Base-by-base conservation (phyloP, 805 yeast genomes). In the Yarrowia sp. region DNA sequence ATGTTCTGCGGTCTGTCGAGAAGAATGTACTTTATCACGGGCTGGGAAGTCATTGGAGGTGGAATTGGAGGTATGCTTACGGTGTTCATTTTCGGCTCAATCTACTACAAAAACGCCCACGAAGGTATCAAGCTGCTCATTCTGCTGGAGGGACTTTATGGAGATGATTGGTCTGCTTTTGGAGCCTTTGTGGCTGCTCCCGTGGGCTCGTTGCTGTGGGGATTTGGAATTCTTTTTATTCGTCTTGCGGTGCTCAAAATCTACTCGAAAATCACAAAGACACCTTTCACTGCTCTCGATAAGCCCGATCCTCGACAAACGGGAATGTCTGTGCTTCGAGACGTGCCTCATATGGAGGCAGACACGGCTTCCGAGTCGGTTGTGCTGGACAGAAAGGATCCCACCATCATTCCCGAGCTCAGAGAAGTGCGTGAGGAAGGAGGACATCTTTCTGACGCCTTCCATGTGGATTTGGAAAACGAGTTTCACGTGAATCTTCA, bases 141-240 rank as follows among this genome's bases (percentile, higher is more conserved):
- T 66, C 80, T 92, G 63, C 70, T 72, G 52, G 65, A 74, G 32
- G 97, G 98, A 48, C 77, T 92, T 30, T 92, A 92, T 71, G 78
- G 83, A 6, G 83, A 81, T 61, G 97, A 92, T 73, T 92, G 97
- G 97, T 90, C 96, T 70, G 86, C 96, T 0, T 92, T 92, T 77
- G 98, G 96, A 22, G 97, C 97, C 1, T 92, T 92, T 76, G 93
- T 89, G 3, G 89, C 87, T 67, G 95, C 97, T 1, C 97, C 97
- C 6, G 80, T 87, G 43, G 96, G 93, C 24, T 91, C 93, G 10
- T 67, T 92, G 1, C 67, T 87, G 7, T 78, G 86, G 67, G 86
- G 89, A 1, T 74, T 83, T 14, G 70, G 79, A 28, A 79, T 81
- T 46, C 81, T 88, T 24, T 86, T 62, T 8, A 11, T 71, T n/a